Conservation (phyloP, 2,329 filamentous ascomycete species). For the Aureobasidium mangrovei region DNA sequence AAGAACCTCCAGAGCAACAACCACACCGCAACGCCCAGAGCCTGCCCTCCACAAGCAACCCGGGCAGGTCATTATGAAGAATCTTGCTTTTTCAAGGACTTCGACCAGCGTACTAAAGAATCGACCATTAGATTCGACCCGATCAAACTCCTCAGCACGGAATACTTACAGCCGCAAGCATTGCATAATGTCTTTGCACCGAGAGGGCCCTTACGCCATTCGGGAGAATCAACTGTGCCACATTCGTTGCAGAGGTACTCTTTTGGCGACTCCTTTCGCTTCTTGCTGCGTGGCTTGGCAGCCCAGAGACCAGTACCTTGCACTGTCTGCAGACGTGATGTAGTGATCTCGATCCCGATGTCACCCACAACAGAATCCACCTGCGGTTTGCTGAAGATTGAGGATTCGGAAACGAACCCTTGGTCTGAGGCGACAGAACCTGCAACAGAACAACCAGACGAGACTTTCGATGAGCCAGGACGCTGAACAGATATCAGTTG, state of each 20-base stretch:
- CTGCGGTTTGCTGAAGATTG: not conserved
- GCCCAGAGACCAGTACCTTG: not conserved
- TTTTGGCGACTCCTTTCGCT: not conserved
- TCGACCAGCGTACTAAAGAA: conserved; percentile 6
- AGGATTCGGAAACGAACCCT: not conserved
- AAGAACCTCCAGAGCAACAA: not conserved
- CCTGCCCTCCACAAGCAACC: not conserved
- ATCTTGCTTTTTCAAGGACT: not conserved
- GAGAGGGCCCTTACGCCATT: not conserved
- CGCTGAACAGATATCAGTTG: not conserved
- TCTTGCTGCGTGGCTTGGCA: not conserved
- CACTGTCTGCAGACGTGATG: not conserved
- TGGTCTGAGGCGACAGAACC: not conserved
- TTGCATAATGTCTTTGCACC: not conserved
- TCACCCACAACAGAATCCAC: not conserved
- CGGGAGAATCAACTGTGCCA: not conserved
- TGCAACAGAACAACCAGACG: not conserved
- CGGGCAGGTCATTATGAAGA: not conserved
- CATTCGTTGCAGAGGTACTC: conserved; percentile 2
- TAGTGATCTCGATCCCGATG: not conserved
- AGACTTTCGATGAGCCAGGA: too few species aligned
- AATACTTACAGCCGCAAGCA: conserved; percentile 2
- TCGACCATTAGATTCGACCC: not conserved
- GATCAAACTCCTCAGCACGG: not conserved
- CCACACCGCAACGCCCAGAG: not conserved